Evolutionary conservation across 129 eudicot genomes (phyloP), one percentile per base, ranked within the genome.

Genomic region (Tagetes erecta): DNA sequence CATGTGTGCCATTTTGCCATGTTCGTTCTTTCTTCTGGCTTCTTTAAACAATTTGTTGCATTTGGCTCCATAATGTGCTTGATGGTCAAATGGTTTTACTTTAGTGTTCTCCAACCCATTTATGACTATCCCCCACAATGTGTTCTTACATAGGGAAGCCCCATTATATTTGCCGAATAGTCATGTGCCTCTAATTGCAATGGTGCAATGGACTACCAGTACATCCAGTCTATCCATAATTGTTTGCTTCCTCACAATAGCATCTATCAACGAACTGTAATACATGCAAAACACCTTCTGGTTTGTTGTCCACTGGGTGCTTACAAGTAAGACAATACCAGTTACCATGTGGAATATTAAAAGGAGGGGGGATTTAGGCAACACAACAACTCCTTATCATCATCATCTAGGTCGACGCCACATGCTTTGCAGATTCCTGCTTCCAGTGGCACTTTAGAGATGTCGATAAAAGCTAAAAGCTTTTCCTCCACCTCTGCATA

Each of bases 361-460:
- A 59, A 81, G 83, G 81, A 1, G 86, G 83, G 6, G 88, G 85
- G 73, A 65, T 74, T 76, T 79, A 57, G 76, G 56, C 81, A 88
- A 79, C 88, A 87, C 51, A 82, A 5, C 34, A 87, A 83, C 4
- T 82, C 85, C 3, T 13, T 64, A 20, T 20, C 27, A 10, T 64
- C 45, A 35, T 84, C 87, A 60, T 87, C 86, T 65, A n/a, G 70
- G 56, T 84, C 80, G 38, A 81, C 37, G 33, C 83, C 84, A 20
- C 92, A 87, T 38, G 76, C 82, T 77, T 87, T 84, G 83, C 92
- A 87, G n/a, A 79, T 79, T 67, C 81, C 85, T 64, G 46, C 80
- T 55, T 82, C 88, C 92, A 84, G 84, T 2, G 88, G 84, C 13
- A 81, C 82, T 80, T 80, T 68, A 10, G 83, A 83, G 10, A 84